phyloP scores from a whole-genome alignment of 805 yeast species.

The Pichia phayaonensis region DNA sequence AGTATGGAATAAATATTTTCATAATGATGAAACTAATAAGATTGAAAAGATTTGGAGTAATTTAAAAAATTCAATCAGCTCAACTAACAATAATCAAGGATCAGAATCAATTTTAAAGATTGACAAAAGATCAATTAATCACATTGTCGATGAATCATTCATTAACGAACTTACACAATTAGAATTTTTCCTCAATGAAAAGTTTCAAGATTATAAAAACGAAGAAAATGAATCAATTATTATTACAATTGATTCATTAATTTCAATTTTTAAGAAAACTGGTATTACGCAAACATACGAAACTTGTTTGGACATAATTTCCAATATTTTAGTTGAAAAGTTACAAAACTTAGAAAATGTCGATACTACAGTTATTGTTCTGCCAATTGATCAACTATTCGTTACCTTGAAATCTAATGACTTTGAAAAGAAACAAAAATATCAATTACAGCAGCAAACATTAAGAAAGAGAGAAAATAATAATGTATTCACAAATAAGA shows the following conservation, averaged over 20 bases:
- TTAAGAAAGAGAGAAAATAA: background rate
- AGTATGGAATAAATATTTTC: slow-evolving; percentile 24
- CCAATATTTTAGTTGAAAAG: slow-evolving; percentile 16
- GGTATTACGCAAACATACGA: slow-evolving; percentile 38
- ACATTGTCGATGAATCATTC: slow-evolving; percentile 39
- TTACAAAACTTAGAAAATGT: slow-evolving; percentile 10
- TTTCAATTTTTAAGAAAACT: slow-evolving; percentile 34
- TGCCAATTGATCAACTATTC: slow-evolving; percentile 25
- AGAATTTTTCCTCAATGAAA: slow-evolving; percentile 29
- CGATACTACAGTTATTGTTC: slow-evolving; percentile 28
- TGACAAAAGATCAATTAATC: slow-evolving; percentile 22
- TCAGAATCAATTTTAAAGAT: slow-evolving; percentile 5
- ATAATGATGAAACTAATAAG: slow-evolving; percentile 24
- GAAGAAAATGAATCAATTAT: slow-evolving; percentile 23
- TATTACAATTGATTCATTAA: slow-evolving; percentile 36
- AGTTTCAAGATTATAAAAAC: slow-evolving; percentile 13
- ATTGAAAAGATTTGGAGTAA: slow-evolving; percentile 32
- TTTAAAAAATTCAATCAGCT: slow-evolving; percentile 20
- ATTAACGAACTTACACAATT: slow-evolving; percentile 43
- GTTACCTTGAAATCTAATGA: slow-evolving; percentile 10
- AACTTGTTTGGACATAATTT: slow-evolving; percentile 32
- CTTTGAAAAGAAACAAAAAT: slow-evolving; percentile 3
- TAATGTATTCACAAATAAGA: background rate
- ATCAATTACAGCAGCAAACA: background rate
- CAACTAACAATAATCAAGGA: background rate